A percentile compares a stretch with the other conserved stretches of the same genome.
These are phyloP conservation scores for Hordeum marinum DNA, from an alignment of 176 grass and related monocot genomes.

Conservation along the genomic window DNA sequence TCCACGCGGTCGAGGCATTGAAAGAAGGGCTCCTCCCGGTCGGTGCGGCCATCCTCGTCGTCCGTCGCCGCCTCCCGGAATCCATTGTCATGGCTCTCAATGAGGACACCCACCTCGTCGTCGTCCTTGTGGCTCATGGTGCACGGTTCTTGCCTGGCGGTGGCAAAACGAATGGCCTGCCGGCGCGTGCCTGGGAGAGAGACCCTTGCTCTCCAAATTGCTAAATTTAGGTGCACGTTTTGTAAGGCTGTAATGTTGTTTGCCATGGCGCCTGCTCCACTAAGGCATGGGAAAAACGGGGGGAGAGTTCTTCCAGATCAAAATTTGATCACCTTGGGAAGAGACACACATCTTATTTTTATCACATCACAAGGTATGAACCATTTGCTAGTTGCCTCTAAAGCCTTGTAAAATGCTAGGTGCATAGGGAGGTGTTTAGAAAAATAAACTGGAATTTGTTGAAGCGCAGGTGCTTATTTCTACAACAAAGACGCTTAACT, in stretches of 20 bases:
- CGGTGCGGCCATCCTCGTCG: not conserved
- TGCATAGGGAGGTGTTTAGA: no score
- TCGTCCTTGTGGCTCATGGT: conserved; percentile 13
- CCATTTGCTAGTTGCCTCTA: no score
- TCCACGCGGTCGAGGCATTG: conserved; percentile 53
- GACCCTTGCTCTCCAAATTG: conserved; percentile 22
- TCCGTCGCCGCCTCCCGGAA: not conserved
- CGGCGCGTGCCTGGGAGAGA: not conserved
- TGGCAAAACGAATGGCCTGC: conserved; percentile 33
- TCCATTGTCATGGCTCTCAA: not conserved
- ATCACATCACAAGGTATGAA: no score
- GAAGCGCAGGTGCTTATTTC: no score
- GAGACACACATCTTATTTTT: not conserved
- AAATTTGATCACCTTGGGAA: not conserved
- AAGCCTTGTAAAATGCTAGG: no score
- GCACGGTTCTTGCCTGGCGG: conserved; percentile 26
- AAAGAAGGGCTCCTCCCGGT: conserved; percentile 35
- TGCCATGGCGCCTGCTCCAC: not conserved
- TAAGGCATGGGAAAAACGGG: no score
- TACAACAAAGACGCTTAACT: no score
- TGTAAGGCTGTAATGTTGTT: conserved; percentile 23
- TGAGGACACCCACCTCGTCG: not conserved
- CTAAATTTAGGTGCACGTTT: conserved; percentile 34
- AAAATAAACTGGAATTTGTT: no score
- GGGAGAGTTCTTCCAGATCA: not conserved